Conservation (phyloP, 768 basidiomycete genomes). For the Coprinopsis cinerea region DNA sequence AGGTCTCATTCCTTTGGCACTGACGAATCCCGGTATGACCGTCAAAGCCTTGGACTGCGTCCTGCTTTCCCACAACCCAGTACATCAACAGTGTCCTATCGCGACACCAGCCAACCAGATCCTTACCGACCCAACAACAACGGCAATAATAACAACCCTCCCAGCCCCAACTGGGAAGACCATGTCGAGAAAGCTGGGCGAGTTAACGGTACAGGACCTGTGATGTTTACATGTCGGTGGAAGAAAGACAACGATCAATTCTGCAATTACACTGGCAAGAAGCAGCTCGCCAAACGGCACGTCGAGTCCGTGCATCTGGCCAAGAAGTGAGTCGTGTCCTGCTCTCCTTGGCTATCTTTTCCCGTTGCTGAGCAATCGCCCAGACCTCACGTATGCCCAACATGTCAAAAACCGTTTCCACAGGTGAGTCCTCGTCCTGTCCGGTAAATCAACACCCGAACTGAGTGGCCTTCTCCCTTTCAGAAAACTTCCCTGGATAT, state of each 20-base stretch:
- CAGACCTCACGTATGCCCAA: slow-evolving; percentile 47
- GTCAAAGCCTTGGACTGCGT: background rate
- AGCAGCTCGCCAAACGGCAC: slow-evolving; percentile 66
- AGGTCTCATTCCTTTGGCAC: background rate
- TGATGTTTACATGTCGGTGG: slow-evolving; percentile 9
- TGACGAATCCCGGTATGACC: background rate
- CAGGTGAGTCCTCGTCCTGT: background rate
- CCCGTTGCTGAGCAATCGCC: background rate
- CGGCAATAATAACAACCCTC: too few relatives aligned
- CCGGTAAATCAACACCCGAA: background rate
- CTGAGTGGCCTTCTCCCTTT: background rate
- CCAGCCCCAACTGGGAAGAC: slow-evolving; percentile 9
- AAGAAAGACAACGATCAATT: slow-evolving; percentile 9
- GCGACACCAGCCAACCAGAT: too few relatives aligned
- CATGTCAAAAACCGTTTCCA: slow-evolving; percentile 50
- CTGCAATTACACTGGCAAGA: slow-evolving; percentile 23
- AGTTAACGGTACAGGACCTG: slow-evolving; percentile 5
- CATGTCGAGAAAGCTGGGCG: slow-evolving; percentile 10
- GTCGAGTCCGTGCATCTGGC: slow-evolving; percentile 57
- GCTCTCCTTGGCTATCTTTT: background rate
- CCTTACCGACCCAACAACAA: background rate
- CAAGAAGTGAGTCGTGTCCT: slow-evolving; percentile 41
- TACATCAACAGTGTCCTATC: too few relatives aligned
- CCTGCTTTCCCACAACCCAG: background rate
- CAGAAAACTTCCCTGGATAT: slow-evolving; percentile 54